Conservation (phyloP, 805 yeast genomes). For the Cyberlindnera xishuangbannaensis region DNA sequence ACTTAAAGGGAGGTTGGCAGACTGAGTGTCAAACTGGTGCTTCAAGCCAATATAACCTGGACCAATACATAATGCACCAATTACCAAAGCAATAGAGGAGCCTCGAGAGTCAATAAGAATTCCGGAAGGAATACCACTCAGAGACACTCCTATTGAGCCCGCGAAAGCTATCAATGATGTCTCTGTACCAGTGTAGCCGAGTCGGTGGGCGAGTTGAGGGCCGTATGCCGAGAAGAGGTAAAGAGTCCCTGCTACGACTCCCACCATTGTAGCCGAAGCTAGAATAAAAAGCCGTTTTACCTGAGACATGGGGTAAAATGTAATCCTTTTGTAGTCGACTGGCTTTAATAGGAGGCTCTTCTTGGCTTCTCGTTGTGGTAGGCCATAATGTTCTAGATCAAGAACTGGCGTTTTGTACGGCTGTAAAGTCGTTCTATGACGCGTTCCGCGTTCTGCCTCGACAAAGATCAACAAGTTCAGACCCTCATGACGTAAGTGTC, state of each 20-base stretch:
- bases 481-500: too few relatives aligned
- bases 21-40: slow-evolving; percentile 38
- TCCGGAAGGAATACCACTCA: slow-evolving; percentile 68
- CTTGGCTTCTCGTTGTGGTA: too few relatives aligned
- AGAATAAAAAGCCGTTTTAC: slow-evolving; percentile 8
- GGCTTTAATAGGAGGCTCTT: too few relatives aligned
- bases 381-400: too few relatives aligned
- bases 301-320: neutral
- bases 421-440: too few relatives aligned
- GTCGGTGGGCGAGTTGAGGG: slow-evolving; percentile 61
- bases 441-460: too few relatives aligned
- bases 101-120: slow-evolving; percentile 57
- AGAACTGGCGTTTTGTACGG: too few relatives aligned
- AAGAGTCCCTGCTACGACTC: slow-evolving; percentile 65
- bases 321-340: too few relatives aligned
- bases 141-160: slow-evolving; percentile 60
- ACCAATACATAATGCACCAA: slow-evolving; percentile 45
- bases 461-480: too few relatives aligned
- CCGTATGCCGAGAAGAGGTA: slow-evolving; percentile 73
- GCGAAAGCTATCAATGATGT: slow-evolving; percentile 59
- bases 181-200: slow-evolving; percentile 55
- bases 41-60: slow-evolving; percentile 53
- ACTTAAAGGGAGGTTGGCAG: slow-evolving; percentile 36
- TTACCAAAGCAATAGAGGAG: slow-evolving; percentile 43
- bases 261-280: slow-evolving; percentile 27